Evolutionary conservation across 805 yeast genomes (phyloP).

Genomic region (Saccharomyces paradoxus): DNA sequence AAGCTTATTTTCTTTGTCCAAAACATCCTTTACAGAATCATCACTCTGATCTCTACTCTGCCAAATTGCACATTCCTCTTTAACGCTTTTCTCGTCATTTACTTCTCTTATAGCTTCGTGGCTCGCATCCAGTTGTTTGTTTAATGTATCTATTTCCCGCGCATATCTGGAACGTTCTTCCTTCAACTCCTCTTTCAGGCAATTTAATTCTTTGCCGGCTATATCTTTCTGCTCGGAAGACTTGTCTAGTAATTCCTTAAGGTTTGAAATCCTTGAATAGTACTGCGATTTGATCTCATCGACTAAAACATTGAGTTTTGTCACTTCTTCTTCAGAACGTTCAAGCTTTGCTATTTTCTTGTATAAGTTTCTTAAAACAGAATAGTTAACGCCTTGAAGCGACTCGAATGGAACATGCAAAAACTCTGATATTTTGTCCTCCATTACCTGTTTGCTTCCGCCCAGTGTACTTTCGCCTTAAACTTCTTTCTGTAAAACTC

Average conservation of each 20-base stretch:
- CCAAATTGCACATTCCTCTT: background rate
- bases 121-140: background rate
- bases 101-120: background rate
- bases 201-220: conserved; percentile 5
- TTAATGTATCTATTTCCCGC: background rate
- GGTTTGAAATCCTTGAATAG: background rate
- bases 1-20: conserved; percentile 23
- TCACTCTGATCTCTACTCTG: background rate
- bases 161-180: background rate
- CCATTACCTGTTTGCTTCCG: background rate
- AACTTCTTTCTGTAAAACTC: background rate
- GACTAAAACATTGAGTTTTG: conserved; percentile 30
- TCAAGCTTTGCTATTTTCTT: conserved; percentile 10
- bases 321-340: conserved; percentile 17
- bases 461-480: background rate
- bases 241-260: conserved; percentile 13
- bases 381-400: background rate
- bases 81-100: background rate
- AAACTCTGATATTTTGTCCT: background rate
- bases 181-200: conserved; percentile 4
- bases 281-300: conserved; percentile 35
- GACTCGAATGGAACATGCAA: background rate
- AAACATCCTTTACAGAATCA: background rate
- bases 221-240: conserved; percentile 11
- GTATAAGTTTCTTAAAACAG: background rate